These are phyloP conservation scores for Haematococcus sp. DNA, from an alignment of 139 green algal species.

Conservation along the genomic window DNA sequence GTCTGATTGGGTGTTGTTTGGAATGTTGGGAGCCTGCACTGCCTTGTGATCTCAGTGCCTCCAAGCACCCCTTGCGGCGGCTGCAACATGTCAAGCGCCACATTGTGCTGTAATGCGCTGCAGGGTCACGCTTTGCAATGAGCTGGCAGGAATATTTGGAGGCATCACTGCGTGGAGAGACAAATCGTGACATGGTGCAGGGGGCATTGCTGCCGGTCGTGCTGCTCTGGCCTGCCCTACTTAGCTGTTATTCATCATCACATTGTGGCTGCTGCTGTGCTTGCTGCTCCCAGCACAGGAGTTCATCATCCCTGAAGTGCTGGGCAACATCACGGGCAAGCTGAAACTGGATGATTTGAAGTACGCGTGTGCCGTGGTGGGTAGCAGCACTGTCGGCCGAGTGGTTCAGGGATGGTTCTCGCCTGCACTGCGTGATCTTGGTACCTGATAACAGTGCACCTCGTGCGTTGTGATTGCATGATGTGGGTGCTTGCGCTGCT, in stretches of 20 bases:
- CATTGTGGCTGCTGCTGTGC: background rate
- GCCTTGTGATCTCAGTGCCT: too few species aligned
- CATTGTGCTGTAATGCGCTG: background rate
- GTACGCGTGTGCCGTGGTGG: slow-evolving; percentile 5
- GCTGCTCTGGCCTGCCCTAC: too few species aligned
- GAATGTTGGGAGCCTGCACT: too few species aligned
- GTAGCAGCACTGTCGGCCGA: background rate
- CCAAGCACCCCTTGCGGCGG: too few species aligned
- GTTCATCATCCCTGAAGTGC: background rate
- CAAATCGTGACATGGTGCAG: slow-evolving; percentile 2
- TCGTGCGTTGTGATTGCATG: background rate
- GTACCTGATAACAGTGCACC: background rate
- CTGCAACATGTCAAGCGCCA: background rate
- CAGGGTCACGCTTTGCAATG: background rate
- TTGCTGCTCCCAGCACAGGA: background rate
- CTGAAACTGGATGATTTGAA: slow-evolving; percentile 4
- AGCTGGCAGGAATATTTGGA: slow-evolving; percentile 6
- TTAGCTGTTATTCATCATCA: background rate
- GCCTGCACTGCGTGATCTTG: background rate
- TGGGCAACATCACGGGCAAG: background rate
- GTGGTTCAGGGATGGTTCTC: too few species aligned
- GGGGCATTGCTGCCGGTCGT: too few species aligned
- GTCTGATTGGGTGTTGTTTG: too few species aligned
- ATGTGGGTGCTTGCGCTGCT: background rate
- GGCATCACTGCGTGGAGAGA: background rate